These are phyloP conservation scores for Claviceps sp. DNA, from an alignment of 2,329 filamentous ascomycete genomes.

Conservation along the genomic window DNA sequence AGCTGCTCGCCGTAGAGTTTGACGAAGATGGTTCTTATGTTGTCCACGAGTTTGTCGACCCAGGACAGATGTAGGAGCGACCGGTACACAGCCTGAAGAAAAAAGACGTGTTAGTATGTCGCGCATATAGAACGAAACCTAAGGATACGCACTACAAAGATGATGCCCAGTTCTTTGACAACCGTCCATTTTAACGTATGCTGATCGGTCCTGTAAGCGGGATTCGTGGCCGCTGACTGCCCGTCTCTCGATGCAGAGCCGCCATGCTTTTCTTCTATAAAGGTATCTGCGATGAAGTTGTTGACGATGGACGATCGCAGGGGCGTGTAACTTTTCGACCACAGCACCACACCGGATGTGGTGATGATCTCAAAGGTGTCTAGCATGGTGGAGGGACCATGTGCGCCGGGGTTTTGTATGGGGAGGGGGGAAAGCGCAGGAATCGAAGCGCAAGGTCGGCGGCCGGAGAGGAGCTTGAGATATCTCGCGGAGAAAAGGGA, in stretches of 20 bases:
- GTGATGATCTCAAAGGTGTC: constrained; percentile 96
- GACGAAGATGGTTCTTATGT: constrained; percentile 83
- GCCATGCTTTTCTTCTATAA: constrained; percentile 83
- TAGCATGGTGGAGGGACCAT: constrained; percentile 47
- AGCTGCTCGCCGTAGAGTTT: constrained; percentile 82
- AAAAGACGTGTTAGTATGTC: background rate
- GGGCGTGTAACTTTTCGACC: constrained; percentile 76
- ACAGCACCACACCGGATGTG: constrained; percentile 90
- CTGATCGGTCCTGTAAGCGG: constrained; percentile 77
- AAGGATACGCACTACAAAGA: constrained; percentile 63
- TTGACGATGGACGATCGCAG: constrained; percentile 79
- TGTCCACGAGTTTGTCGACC: constrained; percentile 94
- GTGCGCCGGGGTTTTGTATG: background rate
- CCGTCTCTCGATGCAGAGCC: constrained; percentile 46
- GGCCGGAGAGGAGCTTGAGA: background rate
- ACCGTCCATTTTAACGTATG: constrained; percentile 92
- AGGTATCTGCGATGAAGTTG: constrained; percentile 88
- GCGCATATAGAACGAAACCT: background rate
- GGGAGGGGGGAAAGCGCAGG: no score
- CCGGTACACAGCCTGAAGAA: constrained; percentile 75
- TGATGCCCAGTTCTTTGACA: constrained; percentile 82
- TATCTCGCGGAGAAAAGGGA: background rate
- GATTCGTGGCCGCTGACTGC: constrained; percentile 47
- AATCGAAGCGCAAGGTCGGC: background rate
- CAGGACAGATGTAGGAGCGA: constrained; percentile 89